Conservation (phyloP, 2,329 filamentous ascomycete species). For the Fusarium dlaminii region DNA sequence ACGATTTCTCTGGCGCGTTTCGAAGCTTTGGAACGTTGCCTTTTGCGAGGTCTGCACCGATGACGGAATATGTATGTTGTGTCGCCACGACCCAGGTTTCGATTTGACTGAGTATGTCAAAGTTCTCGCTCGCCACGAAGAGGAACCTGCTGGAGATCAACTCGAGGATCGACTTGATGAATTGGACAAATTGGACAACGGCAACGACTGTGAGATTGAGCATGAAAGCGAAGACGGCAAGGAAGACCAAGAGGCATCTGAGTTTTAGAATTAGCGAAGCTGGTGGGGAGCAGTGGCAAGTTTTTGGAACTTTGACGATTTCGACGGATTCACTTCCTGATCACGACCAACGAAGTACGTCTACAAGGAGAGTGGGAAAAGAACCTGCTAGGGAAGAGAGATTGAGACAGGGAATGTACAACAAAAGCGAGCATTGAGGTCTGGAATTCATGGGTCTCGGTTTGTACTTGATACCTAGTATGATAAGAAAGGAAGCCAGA, state of each 20-base stretch:
- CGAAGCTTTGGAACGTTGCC: neutral
- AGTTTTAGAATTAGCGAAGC: accelerated
- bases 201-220: neutral
- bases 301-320: accelerated
- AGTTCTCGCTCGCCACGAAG: neutral
- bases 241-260: neutral
- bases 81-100: accelerated
- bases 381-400: accelerated
- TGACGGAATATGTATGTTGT: accelerated
- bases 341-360: neutral
- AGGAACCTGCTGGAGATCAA: neutral
- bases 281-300: neutral
- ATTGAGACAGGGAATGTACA: no score
- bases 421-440: accelerated
- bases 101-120: neutral
- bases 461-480: neutral
- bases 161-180: neutral
- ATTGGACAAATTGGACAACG: no score
- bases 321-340: neutral
- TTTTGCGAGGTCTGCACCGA: neutral
- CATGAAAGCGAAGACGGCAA: neutral
- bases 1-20: accelerated
- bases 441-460: neutral
- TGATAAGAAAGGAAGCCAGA: neutral
- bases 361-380: accelerated